These are phyloP conservation scores for Starmerella ratchasimensis DNA, from an alignment of 805 yeast species.

Conservation along the genomic window DNA sequence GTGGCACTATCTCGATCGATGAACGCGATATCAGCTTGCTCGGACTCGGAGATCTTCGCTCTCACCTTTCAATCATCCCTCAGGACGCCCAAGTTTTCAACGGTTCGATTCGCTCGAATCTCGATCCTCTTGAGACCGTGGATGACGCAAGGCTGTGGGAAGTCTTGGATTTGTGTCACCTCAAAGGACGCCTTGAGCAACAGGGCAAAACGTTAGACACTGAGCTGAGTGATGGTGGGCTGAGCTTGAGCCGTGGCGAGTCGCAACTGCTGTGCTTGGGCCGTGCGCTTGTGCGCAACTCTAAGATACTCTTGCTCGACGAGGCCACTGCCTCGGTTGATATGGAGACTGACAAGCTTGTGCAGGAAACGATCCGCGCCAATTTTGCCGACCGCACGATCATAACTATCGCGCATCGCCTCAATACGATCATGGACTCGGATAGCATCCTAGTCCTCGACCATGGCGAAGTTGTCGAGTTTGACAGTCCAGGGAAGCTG, in stretches of 20 bases:
- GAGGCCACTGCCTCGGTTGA: conserved; percentile 59
- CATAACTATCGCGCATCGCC: conserved; percentile 68
- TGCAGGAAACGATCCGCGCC: conserved; percentile 48
- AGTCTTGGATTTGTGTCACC: conserved; percentile 63
- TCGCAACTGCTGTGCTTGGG: conserved; percentile 68
- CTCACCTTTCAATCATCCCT: conserved; percentile 70
- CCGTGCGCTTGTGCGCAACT: conserved; percentile 53
- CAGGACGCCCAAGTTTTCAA: conserved; percentile 88
- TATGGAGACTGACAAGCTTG: conserved; percentile 60
- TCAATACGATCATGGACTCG: conserved; percentile 50
- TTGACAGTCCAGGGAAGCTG: conserved; percentile 49
- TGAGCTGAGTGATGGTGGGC: conserved; percentile 53
- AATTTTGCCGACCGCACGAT: conserved; percentile 59
- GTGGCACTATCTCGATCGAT: conserved; percentile 62
- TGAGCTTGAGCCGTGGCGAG: conserved; percentile 70
- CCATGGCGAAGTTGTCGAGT: conserved; percentile 37
- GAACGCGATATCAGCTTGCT: conserved; percentile 47
- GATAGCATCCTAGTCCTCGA: conserved; percentile 50
- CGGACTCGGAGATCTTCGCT: conserved; percentile 67
- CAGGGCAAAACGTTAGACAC: conserved; percentile 32
- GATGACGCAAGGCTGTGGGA: conserved; percentile 67
- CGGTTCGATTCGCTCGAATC: conserved; percentile 71
- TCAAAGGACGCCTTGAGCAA: conserved; percentile 45
- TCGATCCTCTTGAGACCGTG: conserved; percentile 63
- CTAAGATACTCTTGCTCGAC: conserved; percentile 56